Evolutionary conservation across 257 asterid species (phyloP).

Genomic region (Capsicum rhomboideum): DNA sequence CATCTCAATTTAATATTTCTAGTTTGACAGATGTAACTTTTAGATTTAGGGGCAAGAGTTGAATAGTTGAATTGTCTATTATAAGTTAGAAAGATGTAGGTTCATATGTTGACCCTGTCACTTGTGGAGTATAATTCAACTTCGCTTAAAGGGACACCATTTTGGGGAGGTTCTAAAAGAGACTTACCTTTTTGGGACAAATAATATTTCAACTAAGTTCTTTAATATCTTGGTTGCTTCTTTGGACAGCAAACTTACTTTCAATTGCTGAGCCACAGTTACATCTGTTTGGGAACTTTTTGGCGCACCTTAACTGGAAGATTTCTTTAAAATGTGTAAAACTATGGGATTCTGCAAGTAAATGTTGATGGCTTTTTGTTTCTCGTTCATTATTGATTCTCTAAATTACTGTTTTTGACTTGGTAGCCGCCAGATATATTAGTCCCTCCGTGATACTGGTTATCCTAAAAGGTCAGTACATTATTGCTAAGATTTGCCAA

Average conservation of each 20-base stretch:
- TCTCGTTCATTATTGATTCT: not conserved
- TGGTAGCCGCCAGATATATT: not conserved
- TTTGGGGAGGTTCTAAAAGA: not conserved
- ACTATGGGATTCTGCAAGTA: not conserved
- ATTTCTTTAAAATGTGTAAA: not conserved
- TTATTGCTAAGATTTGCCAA: not conserved
- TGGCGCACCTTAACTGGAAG: not conserved
- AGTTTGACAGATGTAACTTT: not conserved
- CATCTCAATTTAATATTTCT: not conserved
- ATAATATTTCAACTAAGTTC: not conserved
- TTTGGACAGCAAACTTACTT: not conserved
- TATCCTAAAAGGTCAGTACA: not conserved
- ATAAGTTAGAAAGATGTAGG: not conserved
- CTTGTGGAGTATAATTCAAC: not conserved
- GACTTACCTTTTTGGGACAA: not conserved
- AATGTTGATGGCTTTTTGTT: not conserved
- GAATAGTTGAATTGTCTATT: not conserved
- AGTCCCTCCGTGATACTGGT: not conserved
- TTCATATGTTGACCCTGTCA: not conserved
- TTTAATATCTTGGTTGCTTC: not conserved
- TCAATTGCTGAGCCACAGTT: not conserved
- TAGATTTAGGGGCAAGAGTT: not conserved
- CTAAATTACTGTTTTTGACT: not conserved
- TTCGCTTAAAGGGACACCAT: not conserved
- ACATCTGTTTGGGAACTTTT: not conserved